Evolutionary conservation across 2,329 filamentous ascomycete species (phyloP).

Genomic region (Trichoderma polysporum): DNA sequence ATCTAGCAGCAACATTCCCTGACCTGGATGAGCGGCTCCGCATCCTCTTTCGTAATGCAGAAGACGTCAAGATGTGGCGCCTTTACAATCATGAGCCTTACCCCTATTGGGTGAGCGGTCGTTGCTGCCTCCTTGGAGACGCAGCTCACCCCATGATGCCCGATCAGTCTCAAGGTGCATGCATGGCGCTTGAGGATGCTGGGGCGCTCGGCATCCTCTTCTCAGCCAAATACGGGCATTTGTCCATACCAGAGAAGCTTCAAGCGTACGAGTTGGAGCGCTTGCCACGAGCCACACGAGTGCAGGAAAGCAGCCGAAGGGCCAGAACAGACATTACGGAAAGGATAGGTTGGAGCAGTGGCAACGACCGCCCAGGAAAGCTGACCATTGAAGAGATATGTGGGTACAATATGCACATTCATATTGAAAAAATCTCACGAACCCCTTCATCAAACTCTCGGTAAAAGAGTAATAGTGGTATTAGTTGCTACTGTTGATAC

Average conservation of each 20-base stretch:
- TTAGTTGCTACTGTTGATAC: not conserved
- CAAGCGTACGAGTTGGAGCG: constrained; percentile 50
- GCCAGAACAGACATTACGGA: constrained; percentile 55
- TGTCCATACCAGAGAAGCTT: constrained; percentile 44
- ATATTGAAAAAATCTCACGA: not conserved
- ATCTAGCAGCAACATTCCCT: constrained; percentile 57
- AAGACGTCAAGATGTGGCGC: constrained; percentile 61
- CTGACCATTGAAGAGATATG: constrained; percentile 66
- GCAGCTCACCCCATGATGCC: constrained; percentile 68
- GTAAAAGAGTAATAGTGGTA: not conserved
- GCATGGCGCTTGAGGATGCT: constrained; percentile 65
- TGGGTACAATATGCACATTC: constrained; percentile 42
- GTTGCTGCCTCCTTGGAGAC: constrained; percentile 58
- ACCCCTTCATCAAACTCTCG: not conserved
- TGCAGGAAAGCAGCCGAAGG: constrained; percentile 51
- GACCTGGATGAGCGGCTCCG: constrained; percentile 55
- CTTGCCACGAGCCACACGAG: constrained; percentile 48
- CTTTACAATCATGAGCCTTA: constrained; percentile 50
- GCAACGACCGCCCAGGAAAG: constrained; percentile 53
- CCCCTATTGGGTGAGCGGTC: constrained; percentile 47
- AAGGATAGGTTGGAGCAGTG: constrained; percentile 26
- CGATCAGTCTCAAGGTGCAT: constrained; percentile 65
- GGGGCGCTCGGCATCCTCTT: constrained; percentile 60
- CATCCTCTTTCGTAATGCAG: constrained; percentile 54
- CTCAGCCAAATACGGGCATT: constrained; percentile 37